Percentiles rank a stretch among this genome's conserved stretches.
Evolutionary conservation across 2,329 filamentous ascomycete species (phyloP).

Genomic region (Colletotrichum sp.): DNA sequence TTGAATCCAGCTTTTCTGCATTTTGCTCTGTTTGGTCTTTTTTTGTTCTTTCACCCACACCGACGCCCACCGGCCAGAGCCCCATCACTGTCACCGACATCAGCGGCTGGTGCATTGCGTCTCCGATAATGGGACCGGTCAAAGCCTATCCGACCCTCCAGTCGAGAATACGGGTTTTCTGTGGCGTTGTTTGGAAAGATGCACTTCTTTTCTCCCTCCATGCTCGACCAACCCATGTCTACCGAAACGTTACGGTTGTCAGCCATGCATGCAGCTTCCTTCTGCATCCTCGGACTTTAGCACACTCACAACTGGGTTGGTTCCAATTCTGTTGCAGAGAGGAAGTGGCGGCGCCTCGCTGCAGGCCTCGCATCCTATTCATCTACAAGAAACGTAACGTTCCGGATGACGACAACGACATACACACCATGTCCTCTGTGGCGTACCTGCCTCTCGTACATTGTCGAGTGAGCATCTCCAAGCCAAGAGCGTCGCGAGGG

Average conservation of each 20-base stretch:
- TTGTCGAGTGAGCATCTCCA: background rate
- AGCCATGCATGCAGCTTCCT: background rate
- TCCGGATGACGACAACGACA: background rate
- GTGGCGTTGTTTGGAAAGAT: background rate
- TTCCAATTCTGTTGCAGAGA: background rate
- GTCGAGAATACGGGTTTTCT: background rate
- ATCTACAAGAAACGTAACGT: background rate
- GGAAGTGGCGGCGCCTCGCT: background rate
- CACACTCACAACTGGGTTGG: background rate
- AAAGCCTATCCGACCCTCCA: conserved; percentile 2
- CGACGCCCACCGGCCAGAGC: background rate
- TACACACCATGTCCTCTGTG: background rate
- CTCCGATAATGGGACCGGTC: background rate
- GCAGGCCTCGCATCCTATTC: background rate
- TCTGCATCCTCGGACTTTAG: background rate
- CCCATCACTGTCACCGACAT: background rate
- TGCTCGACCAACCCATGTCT: background rate
- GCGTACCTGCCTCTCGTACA: background rate
- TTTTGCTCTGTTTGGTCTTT: background rate
- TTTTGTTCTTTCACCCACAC: background rate
- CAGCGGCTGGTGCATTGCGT: background rate
- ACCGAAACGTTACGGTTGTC: background rate
- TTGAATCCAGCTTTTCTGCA: background rate
- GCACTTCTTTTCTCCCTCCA: background rate
- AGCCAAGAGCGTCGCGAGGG: background rate